These are phyloP conservation scores for Mycena floridula DNA, from an alignment of 768 basidiomycete species.

Conservation along the genomic window DNA sequence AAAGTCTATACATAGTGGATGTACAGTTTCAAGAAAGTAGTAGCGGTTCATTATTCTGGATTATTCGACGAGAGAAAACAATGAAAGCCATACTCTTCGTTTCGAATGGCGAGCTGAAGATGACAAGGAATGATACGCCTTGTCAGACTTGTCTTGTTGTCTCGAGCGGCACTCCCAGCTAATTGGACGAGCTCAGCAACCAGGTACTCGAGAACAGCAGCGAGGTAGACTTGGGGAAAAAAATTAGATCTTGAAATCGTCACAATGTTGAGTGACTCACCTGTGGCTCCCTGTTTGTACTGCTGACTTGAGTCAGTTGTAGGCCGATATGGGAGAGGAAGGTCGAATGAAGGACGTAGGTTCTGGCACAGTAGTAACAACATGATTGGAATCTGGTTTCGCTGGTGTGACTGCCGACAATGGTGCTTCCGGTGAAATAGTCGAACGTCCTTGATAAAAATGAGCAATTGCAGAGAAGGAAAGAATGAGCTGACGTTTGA, in stretches of 20 bases:
- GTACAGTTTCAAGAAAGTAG: not conserved
- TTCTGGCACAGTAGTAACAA: not conserved
- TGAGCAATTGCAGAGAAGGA: too few species aligned
- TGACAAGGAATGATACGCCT: constrained; percentile 64
- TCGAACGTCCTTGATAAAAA: too few species aligned
- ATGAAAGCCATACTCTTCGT: constrained; percentile 4
- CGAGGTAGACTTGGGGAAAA: constrained; percentile 63
- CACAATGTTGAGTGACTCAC: constrained; percentile 24
- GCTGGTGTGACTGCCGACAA: too few species aligned
- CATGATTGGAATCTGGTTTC: too few species aligned
- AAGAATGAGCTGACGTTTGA: too few species aligned
- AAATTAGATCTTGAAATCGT: constrained; percentile 3
- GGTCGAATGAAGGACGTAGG: not conserved
- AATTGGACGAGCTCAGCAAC: constrained; percentile 83
- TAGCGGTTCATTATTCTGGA: not conserved
- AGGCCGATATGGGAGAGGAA: not conserved
- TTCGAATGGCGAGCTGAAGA: constrained; percentile 4
- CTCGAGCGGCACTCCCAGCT: constrained; percentile 72
- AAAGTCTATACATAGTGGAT: not conserved
- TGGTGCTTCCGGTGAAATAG: too few species aligned
- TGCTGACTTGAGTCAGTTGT: too few species aligned
- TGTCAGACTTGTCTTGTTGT: constrained; percentile 84
- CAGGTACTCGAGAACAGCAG: constrained; percentile 83
- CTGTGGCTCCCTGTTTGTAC: constrained; percentile 64
- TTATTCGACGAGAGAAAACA: not conserved